These are phyloP conservation scores for Plasmodium coatneyi DNA, from an alignment of 169 alveolate species.

Conservation along the genomic window DNA sequence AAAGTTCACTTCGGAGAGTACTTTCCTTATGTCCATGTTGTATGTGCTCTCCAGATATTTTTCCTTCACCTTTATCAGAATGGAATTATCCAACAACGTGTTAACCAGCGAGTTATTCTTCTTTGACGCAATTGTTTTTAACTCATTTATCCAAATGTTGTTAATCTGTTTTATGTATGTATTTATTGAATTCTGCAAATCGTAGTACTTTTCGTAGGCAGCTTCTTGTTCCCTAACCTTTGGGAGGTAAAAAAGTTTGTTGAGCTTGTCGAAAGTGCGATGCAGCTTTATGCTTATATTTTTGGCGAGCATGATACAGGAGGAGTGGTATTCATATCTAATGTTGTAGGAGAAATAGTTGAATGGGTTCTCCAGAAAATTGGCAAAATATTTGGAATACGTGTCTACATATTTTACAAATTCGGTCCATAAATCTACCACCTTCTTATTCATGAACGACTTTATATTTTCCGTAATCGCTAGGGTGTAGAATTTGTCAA, in stretches of 20 bases:
- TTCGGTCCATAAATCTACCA: slow-evolving; percentile 46
- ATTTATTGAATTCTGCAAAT: slow-evolving; percentile 57
- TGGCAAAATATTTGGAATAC: slow-evolving; percentile 53
- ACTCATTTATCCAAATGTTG: slow-evolving; percentile 65
- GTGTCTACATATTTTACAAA: slow-evolving; percentile 50
- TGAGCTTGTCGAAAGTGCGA: slow-evolving; percentile 32
- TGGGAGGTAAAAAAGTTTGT: slow-evolving; percentile 32
- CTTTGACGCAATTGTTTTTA: slow-evolving; percentile 52
- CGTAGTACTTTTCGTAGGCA: slow-evolving; percentile 57
- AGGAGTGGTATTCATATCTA: slow-evolving; percentile 75
- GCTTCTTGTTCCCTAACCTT: slow-evolving; percentile 42
- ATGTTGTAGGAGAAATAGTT: slow-evolving; percentile 58
- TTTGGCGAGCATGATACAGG: slow-evolving; percentile 71
- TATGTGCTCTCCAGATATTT: slow-evolving; percentile 64
- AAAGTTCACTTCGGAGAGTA: slow-evolving; percentile 49
- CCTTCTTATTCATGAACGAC: slow-evolving; percentile 54
- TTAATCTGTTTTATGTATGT: slow-evolving; percentile 68
- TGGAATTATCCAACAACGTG: slow-evolving; percentile 53
- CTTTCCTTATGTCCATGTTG: slow-evolving; percentile 49
- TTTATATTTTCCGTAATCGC: slow-evolving; percentile 64
- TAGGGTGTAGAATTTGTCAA: slow-evolving; percentile 51
- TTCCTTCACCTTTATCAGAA: slow-evolving; percentile 48
- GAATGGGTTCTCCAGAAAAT: slow-evolving; percentile 65
- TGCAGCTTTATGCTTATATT: slow-evolving; percentile 43
- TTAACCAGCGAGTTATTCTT: slow-evolving; percentile 60